Base-by-base conservation (phyloP, 176 grass and related monocot species). In the Elymus sibiricus region DNA sequence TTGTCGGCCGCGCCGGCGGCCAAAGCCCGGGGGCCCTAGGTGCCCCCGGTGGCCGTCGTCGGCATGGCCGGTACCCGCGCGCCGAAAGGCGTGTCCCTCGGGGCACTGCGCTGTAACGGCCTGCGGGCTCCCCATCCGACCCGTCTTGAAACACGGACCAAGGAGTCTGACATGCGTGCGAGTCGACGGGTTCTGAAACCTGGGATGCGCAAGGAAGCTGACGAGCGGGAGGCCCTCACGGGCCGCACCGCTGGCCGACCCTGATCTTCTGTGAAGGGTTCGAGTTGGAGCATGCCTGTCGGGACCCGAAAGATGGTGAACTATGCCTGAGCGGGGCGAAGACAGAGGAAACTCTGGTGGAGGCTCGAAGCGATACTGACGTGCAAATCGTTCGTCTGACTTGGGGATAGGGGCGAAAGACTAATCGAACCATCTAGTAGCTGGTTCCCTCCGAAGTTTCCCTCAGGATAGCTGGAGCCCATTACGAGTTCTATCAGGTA, bases 371-470 rank as follows among this genome's bases (percentile, higher is more conserved):
- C 60, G 82, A 91, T 85, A 91, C 81, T 82, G 89, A 91, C 76
- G 85, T 88, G 89, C 82, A 88, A 88, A 91, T 91, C 82, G 86
- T 82, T 92, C 86, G 77, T 92, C 82, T 82, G 79, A 81, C 79
- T 64, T 72, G 39, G 39, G 89, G 87, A 91, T 91, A 91, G 81
- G 89, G 82, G 90, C 86, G 55, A 92, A 92, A 91, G 90, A 92
- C 82, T 92, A 92, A 88, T 88, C 82, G 86, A 88, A 91, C 89
- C 89, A 91, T 91, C 89, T 88, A 85, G 85, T 91, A 88, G 85
- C 81, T 91, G 77, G 85, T 92, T 92, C 86, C 90, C 90, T 92
- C 82, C 82, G 85, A 93, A 88, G 91, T 93, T 93, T 90, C 91
- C 88, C 91, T 93, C 86, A 90, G 88, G 88, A 93, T 93, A 90